Percentiles rank a stretch among this genome's conserved stretches.
phyloP scores from a whole-genome alignment of 805 yeast species.

The Novakomyces olei region DNA sequence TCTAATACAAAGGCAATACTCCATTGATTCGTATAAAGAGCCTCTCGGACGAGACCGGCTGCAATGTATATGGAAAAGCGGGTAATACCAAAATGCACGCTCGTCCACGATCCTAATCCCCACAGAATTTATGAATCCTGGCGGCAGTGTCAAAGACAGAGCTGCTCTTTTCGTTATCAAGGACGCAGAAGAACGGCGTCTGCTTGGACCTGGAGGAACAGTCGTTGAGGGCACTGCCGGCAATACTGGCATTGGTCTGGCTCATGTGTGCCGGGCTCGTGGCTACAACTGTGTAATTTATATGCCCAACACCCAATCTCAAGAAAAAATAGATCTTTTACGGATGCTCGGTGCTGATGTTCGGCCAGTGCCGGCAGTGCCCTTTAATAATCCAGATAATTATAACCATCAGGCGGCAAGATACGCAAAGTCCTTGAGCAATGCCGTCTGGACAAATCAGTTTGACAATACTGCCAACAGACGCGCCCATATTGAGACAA shows the following conservation, averaged over 20 bases:
- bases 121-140: slow-evolving; percentile 69
- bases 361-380: slow-evolving; percentile 70
- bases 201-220: slow-evolving; percentile 55
- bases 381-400: slow-evolving; percentile 60
- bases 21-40: slow-evolving; percentile 47
- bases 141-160: slow-evolving; percentile 79
- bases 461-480: slow-evolving; percentile 76
- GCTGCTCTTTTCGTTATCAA: slow-evolving; percentile 60
- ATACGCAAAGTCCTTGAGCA: slow-evolving; percentile 52
- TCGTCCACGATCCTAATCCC: background rate
- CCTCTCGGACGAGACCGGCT: slow-evolving; percentile 35
- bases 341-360: slow-evolving; percentile 68
- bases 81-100: background rate
- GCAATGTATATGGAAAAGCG: slow-evolving; percentile 72
- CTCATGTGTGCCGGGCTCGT: slow-evolving; percentile 50
- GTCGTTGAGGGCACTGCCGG: slow-evolving; percentile 90
- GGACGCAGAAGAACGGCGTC: slow-evolving; percentile 53
- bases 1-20: too few relatives aligned
- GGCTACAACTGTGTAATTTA: slow-evolving; percentile 72
- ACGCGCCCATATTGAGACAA: slow-evolving; percentile 68
- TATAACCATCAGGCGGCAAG: slow-evolving; percentile 72
- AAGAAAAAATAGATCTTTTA: slow-evolving; percentile 53
- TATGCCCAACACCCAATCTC: slow-evolving; percentile 81
- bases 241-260: slow-evolving; percentile 84
- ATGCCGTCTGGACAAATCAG: slow-evolving; percentile 86